These are phyloP conservation scores for Artemisia argyi DNA, from an alignment of 129 eudicot genomes.

Conservation along the genomic window DNA sequence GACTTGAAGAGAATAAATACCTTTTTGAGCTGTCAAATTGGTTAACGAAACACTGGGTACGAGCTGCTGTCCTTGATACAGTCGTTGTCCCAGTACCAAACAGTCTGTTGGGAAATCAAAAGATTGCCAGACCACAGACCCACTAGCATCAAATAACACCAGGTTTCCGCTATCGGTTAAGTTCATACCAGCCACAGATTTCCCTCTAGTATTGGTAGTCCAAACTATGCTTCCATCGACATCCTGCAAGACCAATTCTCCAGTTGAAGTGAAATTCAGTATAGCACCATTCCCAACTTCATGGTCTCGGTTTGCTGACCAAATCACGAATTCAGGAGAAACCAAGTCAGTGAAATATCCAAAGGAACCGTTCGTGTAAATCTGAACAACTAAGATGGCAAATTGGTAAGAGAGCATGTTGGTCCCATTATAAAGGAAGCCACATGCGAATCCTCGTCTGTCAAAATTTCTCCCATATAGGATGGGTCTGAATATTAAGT, in stretches of 20 bases:
- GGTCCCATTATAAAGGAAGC: background rate
- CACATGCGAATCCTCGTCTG: background rate
- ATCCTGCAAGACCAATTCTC: constrained; percentile 25
- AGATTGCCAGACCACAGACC: too few relatives aligned
- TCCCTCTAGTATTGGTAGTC: constrained; percentile 23
- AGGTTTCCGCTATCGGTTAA: too few relatives aligned
- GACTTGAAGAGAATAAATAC: too few relatives aligned
- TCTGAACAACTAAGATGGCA: background rate
- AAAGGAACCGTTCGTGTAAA: too few relatives aligned
- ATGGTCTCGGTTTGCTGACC: constrained; percentile 26
- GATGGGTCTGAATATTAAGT: background rate
- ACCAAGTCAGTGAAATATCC: too few relatives aligned
- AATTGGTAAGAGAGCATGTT: background rate
- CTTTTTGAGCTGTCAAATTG: too few relatives aligned
- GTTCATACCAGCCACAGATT: background rate
- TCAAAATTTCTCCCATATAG: too few relatives aligned
- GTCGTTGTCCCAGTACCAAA: too few relatives aligned
- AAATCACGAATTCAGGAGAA: background rate
- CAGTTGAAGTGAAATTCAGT: constrained; percentile 13
- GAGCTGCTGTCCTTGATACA: too few relatives aligned
- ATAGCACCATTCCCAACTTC: constrained; percentile 12
- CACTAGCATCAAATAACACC: too few relatives aligned
- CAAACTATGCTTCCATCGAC: constrained; percentile 23
- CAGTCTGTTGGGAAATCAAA: too few relatives aligned
- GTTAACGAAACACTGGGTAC: too few relatives aligned